Percentiles rank a stretch among this genome's conserved stretches.
phyloP scores from a whole-genome alignment of 257 asterid species.

The Sherardia arvensis region DNA sequence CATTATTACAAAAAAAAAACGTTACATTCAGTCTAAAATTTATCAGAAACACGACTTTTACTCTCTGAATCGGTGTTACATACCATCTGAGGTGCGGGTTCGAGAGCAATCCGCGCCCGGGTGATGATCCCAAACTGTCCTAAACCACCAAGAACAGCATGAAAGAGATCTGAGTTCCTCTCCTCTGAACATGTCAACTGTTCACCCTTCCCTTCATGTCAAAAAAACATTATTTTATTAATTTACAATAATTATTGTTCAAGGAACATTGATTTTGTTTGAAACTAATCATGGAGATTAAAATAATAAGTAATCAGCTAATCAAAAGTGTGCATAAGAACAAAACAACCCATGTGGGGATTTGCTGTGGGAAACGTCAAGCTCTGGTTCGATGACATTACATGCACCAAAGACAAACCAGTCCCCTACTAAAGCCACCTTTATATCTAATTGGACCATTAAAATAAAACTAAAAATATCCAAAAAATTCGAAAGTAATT shows the following conservation, averaged over 20 bases:
- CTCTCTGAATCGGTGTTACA: neutral
- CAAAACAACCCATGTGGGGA: conserved; percentile 40
- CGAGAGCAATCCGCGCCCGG: conserved; percentile 71
- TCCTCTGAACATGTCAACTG: conserved; percentile 48
- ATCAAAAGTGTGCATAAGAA: conserved; percentile 4
- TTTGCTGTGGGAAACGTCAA: conserved; percentile 15
- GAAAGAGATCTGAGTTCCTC: conserved; percentile 44
- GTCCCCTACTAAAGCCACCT: conserved; percentile 1
- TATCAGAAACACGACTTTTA: conserved; percentile 14
- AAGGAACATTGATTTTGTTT: conserved; percentile 13
- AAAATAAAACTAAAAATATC: no score
- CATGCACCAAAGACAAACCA: conserved; percentile 9
- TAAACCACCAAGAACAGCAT: conserved; percentile 72
- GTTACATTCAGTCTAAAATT: neutral
- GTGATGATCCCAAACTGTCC: conserved; percentile 87
- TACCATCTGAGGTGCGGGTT: conserved; percentile 70
- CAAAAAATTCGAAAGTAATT: neutral
- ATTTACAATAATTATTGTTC: conserved; percentile 10
- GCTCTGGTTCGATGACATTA: conserved; percentile 14
- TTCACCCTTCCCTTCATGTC: conserved; percentile 66
- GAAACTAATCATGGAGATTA: conserved; percentile 10
- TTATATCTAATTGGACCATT: neutral
- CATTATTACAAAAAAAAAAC: neutral
- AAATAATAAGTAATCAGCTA: neutral
- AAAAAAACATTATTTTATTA: neutral